A percentile compares a stretch with the other conserved stretches of the same genome.
phyloP scores from a whole-genome alignment of 495 filamentous ascomycete genomes.

The Aspergillus biplanus region DNA sequence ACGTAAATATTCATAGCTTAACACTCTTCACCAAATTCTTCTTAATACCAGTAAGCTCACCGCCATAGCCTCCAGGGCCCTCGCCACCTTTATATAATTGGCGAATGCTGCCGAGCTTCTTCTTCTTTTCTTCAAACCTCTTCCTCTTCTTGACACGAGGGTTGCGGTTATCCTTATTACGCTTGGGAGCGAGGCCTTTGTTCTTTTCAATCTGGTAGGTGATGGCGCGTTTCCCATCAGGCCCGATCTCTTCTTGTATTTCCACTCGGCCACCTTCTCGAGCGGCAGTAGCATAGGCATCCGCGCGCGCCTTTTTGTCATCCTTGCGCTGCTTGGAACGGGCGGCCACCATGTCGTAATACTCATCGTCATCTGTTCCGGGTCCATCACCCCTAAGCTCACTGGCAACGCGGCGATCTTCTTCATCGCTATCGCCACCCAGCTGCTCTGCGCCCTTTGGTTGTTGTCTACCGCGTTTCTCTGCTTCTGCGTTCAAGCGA shows the following conservation, averaged over 20 bases:
- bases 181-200: conserved; percentile 85
- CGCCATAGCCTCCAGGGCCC: conserved; percentile 82
- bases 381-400: conserved; percentile 43
- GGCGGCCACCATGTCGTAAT: conserved; percentile 84
- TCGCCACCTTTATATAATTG: conserved; percentile 87
- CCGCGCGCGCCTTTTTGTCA: conserved; percentile 66
- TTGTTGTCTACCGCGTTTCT: conserved; percentile 73
- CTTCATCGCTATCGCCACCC: conserved; percentile 67
- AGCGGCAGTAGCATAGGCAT: conserved; percentile 54
- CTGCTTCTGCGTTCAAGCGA: conserved; percentile 83
- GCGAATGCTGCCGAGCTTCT: conserved; percentile 86
- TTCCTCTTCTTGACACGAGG: conserved; percentile 97
- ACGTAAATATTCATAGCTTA: conserved; percentile 63
- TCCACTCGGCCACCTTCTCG: conserved; percentile 61
- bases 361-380: conserved; percentile 66
- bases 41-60: conserved; percentile 96
- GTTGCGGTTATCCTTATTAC: conserved; percentile 92
- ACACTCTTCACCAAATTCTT: conserved; percentile 88
- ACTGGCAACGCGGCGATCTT: conserved; percentile 45
- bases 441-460: conserved; percentile 62
- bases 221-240: conserved; percentile 87
- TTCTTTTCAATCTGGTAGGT: conserved; percentile 95
- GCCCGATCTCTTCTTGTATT: conserved; percentile 59
- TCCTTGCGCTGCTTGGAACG: conserved; percentile 71
- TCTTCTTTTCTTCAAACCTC: conserved; percentile 91